A percentile compares a stretch with the other conserved stretches of the same genome.
Evolutionary conservation across 805 yeast species (phyloP).

Genomic region (Myxozyma geophila): DNA sequence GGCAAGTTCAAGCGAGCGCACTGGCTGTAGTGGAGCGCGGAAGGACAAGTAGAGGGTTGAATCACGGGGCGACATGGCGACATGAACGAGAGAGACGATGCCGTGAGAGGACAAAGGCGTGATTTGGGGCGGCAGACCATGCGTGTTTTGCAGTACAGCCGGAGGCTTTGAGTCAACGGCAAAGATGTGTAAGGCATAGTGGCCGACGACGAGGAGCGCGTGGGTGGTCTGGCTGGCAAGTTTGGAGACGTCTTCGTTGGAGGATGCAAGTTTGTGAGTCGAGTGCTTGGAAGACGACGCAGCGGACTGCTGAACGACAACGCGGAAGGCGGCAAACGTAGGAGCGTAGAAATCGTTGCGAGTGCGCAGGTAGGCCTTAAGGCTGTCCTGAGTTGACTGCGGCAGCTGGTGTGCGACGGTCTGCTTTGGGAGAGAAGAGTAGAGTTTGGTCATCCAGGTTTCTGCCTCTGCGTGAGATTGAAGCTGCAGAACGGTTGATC

Average conservation of each 20-base stretch:
- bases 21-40: constrained; percentile 35
- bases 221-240: constrained; percentile 27
- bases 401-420: constrained; percentile 21
- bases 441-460: constrained; percentile 21
- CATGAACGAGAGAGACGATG: constrained; percentile 35
- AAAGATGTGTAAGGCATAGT: constrained; percentile 23
- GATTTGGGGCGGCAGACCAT: constrained; percentile 15
- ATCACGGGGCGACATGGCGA: constrained; percentile 38
- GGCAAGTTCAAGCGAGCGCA: constrained; percentile 38
- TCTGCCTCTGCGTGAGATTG: constrained; percentile 29
- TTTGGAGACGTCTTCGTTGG: constrained; percentile 27
- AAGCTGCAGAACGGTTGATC: constrained; percentile 30
- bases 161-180: constrained; percentile 18
- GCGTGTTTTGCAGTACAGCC: not conserved
- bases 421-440: constrained; percentile 12
- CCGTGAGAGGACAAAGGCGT: constrained; percentile 36
- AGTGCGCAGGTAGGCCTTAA: constrained; percentile 22
- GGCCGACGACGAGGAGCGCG: constrained; percentile 27
- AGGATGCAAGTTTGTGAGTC: constrained; percentile 7
- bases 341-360: constrained; percentile 28
- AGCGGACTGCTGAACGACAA: constrained; percentile 17
- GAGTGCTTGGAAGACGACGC: not conserved
- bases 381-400: constrained; percentile 1
- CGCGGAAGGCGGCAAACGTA: constrained; percentile 25
- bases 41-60: constrained; percentile 37